Conservation (phyloP, 176 grass and related monocot genomes). For the Avena insularis region DNA sequence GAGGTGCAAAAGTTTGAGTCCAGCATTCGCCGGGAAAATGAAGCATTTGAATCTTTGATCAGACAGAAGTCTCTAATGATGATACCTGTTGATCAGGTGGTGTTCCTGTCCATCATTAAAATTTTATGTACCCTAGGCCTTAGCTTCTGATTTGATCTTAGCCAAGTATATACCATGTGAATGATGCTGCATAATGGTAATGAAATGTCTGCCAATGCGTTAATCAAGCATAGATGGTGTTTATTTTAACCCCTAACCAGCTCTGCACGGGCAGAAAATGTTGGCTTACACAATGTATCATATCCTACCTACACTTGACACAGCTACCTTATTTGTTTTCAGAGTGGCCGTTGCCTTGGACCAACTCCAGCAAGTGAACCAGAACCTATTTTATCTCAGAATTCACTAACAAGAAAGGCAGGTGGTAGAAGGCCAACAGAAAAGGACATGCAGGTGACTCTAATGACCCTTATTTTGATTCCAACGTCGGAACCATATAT, state of each 20-base stretch:
- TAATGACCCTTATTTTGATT: conserved; percentile 39
- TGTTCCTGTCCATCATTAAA: conserved; percentile 32
- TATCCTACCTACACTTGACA: conserved; percentile 20
- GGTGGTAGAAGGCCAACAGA: conserved; percentile 73
- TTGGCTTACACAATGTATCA: not conserved
- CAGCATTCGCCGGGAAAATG: conserved; percentile 90
- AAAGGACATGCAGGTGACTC: conserved; percentile 83
- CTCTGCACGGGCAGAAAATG: conserved; percentile 13
- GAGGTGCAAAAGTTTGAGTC: conserved; percentile 91
- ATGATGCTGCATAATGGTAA: not conserved
- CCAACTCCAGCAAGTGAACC: conserved; percentile 64
- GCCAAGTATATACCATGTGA: conserved; percentile 31
- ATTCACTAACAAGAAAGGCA: conserved; percentile 89
- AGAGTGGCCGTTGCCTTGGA: conserved; percentile 88
- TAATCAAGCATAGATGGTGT: not conserved
- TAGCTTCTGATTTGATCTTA: conserved; percentile 22
- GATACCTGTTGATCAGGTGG: conserved; percentile 91
- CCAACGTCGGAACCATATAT: not conserved
- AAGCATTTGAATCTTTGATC: conserved; percentile 94
- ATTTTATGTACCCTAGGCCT: not conserved
- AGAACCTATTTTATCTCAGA: conserved; percentile 61
- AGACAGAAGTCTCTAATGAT: conserved; percentile 97
- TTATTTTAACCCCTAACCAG: conserved; percentile 25
- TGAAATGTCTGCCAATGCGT: not conserved
- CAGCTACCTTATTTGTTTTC: conserved; percentile 36